Evolutionary conservation across 768 basidiomycete genomes (phyloP), one percentile per base, ranked within the genome.

Genomic region (Phaffia tasmanica): DNA sequence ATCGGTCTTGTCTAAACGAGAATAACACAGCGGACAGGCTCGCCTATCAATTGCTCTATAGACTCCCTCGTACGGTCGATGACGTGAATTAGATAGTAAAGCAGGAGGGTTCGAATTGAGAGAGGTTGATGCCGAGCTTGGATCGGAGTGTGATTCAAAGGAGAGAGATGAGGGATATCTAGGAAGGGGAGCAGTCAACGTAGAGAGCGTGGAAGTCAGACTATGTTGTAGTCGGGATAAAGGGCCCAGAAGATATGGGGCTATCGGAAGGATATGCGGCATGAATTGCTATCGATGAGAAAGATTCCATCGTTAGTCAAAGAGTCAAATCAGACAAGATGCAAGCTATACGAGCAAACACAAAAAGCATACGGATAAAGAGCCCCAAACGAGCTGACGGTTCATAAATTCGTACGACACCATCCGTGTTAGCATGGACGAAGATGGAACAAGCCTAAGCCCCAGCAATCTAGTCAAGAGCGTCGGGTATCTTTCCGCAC

Each of bases 341-440:
- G 56, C n/a, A 64, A 35, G 5, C 19, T 27, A 19, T n/a, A 46
- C 11, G n/a, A 15, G 11, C 19, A n/a, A 11, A 48, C 16, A 19
- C 27, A 16, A 9, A 11, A 21, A 18, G 77, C 88, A 63, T 73
- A 94, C 94, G 8, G 95, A 98, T 76, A 98, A 94, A 0, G 91
- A 89, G 74, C 93, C 89, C 95, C 95, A 99, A 63, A 99, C 95
- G 83, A 99, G 88, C 76, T 98, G 94, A 71, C 95, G 87, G 72
- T 98, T 97, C 89, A 98, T 94, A 73, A 92, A 98, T 73, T 98
- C 95, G 76, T 95, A 99, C 73, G 89, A 94, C 60, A 98, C 88
- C 71, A 93, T 86, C 21, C 88, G 83, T 69, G 83, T 84, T 47
- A 85, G 81, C 46, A 86, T 81, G 51, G 81, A 78, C 42, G 84